These are phyloP conservation scores for Massarina eburnea DNA, from an alignment of 2,329 filamentous ascomycete genomes.

Conservation along the genomic window DNA sequence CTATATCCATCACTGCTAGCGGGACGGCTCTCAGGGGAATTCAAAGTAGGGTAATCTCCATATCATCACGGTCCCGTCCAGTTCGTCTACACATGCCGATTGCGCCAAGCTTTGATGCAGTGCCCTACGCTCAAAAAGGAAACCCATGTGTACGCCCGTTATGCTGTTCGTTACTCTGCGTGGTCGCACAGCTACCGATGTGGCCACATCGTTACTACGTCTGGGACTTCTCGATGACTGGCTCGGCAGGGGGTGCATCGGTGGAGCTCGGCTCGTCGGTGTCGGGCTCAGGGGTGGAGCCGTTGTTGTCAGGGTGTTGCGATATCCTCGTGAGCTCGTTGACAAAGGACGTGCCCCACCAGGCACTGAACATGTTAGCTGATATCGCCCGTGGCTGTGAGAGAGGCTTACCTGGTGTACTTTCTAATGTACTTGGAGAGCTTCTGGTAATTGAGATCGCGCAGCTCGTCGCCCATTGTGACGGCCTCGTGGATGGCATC, in stretches of 20 bases:
- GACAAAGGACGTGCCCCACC: conserved; percentile 94
- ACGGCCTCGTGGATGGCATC: conserved; percentile 95
- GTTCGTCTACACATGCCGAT: not conserved
- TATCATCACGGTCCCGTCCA: not conserved
- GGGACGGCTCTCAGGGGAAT: not conserved
- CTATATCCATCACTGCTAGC: not conserved
- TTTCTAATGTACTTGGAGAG: conserved; percentile 94
- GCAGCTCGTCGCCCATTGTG: conserved; percentile 89
- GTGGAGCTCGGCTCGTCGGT: not conserved
- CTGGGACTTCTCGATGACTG: not conserved
- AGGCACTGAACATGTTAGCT: conserved; percentile 60
- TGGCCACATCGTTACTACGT: not conserved
- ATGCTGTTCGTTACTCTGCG: not conserved
- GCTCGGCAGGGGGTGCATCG: not conserved
- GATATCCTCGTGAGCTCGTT: conserved; percentile 69
- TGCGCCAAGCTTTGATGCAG: not conserved
- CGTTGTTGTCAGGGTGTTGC: conserved; percentile 52
- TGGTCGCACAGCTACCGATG: not conserved
- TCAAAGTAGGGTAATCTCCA: not conserved
- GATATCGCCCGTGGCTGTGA: not conserved
- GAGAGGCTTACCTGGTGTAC: conserved; percentile 72
- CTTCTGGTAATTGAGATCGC: conserved; percentile 84
- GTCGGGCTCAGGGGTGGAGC: conserved; percentile 23
- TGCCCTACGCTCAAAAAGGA: not conserved
- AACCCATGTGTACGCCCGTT: not conserved